These are phyloP conservation scores for Xanthoconium separans DNA, from an alignment of 1,284 basidiomycete species.

Conservation along the genomic window DNA sequence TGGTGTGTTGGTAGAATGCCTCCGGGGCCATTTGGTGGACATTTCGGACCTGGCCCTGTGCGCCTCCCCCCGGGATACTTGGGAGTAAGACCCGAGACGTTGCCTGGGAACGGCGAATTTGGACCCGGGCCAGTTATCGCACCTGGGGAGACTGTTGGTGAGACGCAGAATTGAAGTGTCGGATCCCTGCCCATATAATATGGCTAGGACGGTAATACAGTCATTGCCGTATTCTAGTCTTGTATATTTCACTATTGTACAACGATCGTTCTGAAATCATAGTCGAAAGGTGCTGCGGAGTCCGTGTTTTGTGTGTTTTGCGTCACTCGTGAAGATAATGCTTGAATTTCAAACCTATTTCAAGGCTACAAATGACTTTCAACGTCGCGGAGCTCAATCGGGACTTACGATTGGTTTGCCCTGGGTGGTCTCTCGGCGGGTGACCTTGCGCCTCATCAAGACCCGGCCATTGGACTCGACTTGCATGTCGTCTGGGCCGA, in stretches of 20 bases:
- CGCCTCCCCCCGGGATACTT: constrained; percentile 10
- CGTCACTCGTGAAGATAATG: neutral
- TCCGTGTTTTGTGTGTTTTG: neutral
- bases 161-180: constrained; percentile 2
- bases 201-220: neutral
- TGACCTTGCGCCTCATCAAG: constrained; percentile 14
- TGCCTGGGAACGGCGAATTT: constrained; percentile 27
- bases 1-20: neutral
- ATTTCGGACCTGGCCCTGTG: constrained; percentile 26
- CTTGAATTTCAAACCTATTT: constrained; percentile 19
- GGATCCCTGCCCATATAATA: neutral
- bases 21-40: constrained; percentile 16
- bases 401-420: constrained; percentile 21
- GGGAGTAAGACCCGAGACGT: constrained; percentile 15
- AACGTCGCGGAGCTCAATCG: neutral
- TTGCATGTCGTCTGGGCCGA: constrained; percentile 25
- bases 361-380: neutral
- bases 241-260: constrained; percentile 7
- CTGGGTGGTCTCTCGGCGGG: constrained; percentile 4
- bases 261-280: neutral
- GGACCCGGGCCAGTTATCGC: constrained; percentile 25
- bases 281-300: neutral
- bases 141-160: constrained; percentile 29
- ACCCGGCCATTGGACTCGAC: constrained; percentile 28
- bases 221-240: constrained; percentile 4